Evolutionary conservation across 345 rosid species (phyloP), one percentile per base, ranked within the genome.

Genomic region (Dovyalis caffra): DNA sequence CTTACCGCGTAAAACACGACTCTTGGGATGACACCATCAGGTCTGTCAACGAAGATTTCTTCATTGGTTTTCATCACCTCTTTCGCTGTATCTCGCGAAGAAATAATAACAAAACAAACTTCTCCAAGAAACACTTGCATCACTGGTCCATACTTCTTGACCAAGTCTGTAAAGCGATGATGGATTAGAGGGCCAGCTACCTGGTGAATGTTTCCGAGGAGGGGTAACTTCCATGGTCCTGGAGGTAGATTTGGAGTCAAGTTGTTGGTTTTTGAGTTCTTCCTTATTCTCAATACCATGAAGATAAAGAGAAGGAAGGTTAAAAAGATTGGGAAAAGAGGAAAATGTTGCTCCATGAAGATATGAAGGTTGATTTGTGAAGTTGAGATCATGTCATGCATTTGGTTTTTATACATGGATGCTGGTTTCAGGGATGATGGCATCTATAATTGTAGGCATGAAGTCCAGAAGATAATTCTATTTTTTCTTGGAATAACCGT

Each of bases 1-100:
- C 3, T 61, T 75, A 43, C 10, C 8, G 32, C 15, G 49, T 79
- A 84, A 1, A 61, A 4, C 3, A 77, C 0, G 26, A 69, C 32
- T 4, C 8, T 37, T 0, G 71, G 10, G 10, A 57, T 49, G 1
- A 71, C 60, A 18, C 64, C 1, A 5, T 1, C 0, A 0, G 83
- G 83, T 53, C 82, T 73, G 0, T 35, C 26, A 1, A 83, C 82
- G 8, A 85, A 85, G 47, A 14, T 64, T 16, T 66, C 4, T 29
- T 77, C 85, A 6, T 82, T 75, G 3, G 73, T 80, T 74, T 72
- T 83, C 81, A 80, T 58, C 8, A 80, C 76, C 26, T 85, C 79
- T 76, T 28, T 70, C 1, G 86, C 86, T 0, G 49, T 9, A 32
- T 78, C 81, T 0, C 76, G 49, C 0, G 88, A 83, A 3, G 88